phyloP scores from a whole-genome alignment of 306 rosid genomes.

The Trifolium pratense region DNA sequence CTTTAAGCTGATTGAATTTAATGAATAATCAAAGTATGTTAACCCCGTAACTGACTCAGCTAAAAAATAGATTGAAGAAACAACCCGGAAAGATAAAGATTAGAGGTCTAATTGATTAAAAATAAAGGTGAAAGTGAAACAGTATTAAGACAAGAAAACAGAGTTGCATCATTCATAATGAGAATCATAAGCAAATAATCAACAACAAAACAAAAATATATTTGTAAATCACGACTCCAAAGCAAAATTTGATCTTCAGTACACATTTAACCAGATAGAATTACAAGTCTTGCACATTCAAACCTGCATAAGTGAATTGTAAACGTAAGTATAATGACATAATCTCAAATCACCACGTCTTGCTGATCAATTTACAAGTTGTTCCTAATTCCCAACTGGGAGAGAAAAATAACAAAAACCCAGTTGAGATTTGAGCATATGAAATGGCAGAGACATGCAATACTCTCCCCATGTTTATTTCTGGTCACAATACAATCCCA shows the following conservation, averaged over 20 bases:
- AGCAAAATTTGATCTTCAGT: slow-evolving; percentile 28
- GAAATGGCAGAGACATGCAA: background rate
- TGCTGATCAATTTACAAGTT: background rate
- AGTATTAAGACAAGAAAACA: slow-evolving; percentile 15
- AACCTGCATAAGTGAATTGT: slow-evolving; percentile 48
- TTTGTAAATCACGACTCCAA: background rate
- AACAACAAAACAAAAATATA: slow-evolving; percentile 6
- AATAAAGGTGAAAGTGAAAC: background rate
- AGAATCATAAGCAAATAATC: background rate
- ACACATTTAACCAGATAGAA: background rate
- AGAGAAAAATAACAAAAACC: background rate
- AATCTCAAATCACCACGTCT: background rate
- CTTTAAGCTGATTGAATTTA: background rate
- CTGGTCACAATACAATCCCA: background rate
- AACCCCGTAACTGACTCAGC: background rate
- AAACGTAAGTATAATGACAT: background rate
- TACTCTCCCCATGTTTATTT: background rate
- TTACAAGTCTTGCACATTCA: slow-evolving; percentile 76
- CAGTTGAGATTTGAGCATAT: background rate
- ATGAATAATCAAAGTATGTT: background rate
- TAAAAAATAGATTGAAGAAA: background rate
- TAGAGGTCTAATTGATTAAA: slow-evolving; percentile 14
- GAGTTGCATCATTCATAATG: background rate
- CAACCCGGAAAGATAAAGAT: background rate
- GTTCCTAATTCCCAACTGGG: background rate